phyloP scores from a whole-genome alignment of 768 basidiomycete genomes.

The Pleurotus cornucopiae region DNA sequence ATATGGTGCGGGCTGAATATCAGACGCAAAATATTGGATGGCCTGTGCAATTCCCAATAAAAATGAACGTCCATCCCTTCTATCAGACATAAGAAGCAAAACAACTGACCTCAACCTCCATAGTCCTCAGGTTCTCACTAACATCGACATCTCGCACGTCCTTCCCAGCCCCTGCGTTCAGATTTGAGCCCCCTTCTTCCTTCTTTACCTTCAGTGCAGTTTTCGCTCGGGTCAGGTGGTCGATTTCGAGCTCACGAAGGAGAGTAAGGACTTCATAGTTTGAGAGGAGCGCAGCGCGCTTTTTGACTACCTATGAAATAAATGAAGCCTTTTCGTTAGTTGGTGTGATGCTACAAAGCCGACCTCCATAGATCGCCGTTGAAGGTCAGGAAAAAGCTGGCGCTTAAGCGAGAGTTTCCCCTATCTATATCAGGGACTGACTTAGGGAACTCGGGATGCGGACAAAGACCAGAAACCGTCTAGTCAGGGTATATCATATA shows the following conservation, averaged over 20 bases:
- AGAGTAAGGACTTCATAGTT: conserved; percentile 84
- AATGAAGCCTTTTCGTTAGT: too few species aligned
- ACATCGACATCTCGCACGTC: conserved; percentile 47
- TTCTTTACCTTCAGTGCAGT: conserved; percentile 73
- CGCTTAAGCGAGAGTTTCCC: too few species aligned
- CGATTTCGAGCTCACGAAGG: conserved; percentile 70
- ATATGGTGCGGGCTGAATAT: conserved; percentile 60
- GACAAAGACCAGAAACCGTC: too few species aligned
- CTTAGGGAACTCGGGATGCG: too few species aligned
- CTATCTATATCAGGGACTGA: too few species aligned
- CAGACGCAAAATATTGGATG: conserved; percentile 77
- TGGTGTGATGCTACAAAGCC: too few species aligned
- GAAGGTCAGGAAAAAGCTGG: too few species aligned
- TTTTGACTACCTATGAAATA: conserved; percentile 52
- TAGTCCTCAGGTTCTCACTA: conserved; percentile 77
- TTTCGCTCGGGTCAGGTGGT: conserved; percentile 67
- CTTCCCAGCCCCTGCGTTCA: conserved; percentile 16
- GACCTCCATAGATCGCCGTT: too few species aligned
- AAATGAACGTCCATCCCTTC: not conserved
- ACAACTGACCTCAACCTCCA: conserved; percentile 75
- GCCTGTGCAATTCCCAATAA: conserved; percentile 45
- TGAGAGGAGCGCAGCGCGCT: conserved; percentile 77
- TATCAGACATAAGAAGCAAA: not conserved
- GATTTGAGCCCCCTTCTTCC: conserved; percentile 54
- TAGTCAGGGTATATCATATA: too few species aligned